A percentile compares a stretch with the other conserved stretches of the same genome.
Conservation (phyloP, 495 filamentous ascomycete genomes). For the Lasiosphaeriaceae sp. region DNA sequence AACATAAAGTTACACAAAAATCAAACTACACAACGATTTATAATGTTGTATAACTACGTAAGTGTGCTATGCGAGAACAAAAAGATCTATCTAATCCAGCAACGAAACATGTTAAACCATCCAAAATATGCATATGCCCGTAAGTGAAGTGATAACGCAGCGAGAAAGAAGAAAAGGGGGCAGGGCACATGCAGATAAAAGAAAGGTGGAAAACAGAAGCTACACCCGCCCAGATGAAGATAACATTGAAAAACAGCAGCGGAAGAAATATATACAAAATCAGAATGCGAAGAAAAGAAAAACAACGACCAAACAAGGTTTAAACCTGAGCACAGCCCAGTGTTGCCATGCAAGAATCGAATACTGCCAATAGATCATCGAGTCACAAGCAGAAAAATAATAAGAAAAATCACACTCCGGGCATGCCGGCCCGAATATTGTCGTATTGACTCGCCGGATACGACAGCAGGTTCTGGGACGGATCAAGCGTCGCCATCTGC, state of each 20-base stretch:
- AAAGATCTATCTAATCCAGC: too few relatives aligned
- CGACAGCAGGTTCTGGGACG: slow-evolving; percentile 54
- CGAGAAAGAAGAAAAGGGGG: background rate
- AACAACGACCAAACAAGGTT: background rate
- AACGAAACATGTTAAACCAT: background rate
- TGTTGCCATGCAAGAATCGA: background rate
- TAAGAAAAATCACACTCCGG: slow-evolving; percentile 5
- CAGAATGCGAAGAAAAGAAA: background rate
- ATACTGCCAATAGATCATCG: background rate
- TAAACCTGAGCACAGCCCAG: slow-evolving; percentile 3
- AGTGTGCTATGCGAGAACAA: too few relatives aligned
- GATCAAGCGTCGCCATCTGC: slow-evolving; percentile 51
- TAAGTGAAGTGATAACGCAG: background rate
- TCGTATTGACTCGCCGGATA: slow-evolving; percentile 70
- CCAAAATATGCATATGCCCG: background rate
- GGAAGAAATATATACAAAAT: background rate
- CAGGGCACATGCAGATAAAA: background rate
- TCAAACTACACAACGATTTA: too few relatives aligned
- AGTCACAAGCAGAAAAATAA: too few relatives aligned
- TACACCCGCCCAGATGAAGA: background rate
- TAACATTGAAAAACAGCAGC: too few relatives aligned
- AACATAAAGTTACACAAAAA: too few relatives aligned
- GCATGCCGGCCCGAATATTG: slow-evolving; percentile 57
- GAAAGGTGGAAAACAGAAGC: background rate
- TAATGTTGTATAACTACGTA: too few relatives aligned